Evolutionary conservation across 2,329 filamentous ascomycete genomes (phyloP).

Genomic region (Phyllosticta capitalensis): DNA sequence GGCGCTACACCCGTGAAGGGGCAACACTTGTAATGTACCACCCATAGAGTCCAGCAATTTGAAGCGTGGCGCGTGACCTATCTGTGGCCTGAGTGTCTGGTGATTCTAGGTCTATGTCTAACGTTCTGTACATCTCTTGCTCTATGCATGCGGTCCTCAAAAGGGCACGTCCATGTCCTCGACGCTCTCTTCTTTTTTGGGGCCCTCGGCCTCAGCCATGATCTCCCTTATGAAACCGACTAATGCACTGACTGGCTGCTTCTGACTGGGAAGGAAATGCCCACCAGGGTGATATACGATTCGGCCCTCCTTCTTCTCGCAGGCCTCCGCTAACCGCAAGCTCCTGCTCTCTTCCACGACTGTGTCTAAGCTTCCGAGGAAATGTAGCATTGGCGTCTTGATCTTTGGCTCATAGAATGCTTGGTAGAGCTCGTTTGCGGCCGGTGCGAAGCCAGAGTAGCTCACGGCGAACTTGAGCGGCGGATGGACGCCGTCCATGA

Average conservation of each 20-base stretch:
- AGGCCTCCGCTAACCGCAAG: constrained; percentile 56
- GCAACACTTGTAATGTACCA: constrained; percentile 10
- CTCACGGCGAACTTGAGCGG: constrained; percentile 56
- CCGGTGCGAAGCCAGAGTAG: constrained; percentile 69
- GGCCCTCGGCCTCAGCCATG: constrained; percentile 31
- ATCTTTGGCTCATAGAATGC: constrained; percentile 70
- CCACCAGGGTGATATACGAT: constrained; percentile 74
- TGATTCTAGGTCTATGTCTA: neutral
- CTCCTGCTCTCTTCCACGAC: constrained; percentile 75
- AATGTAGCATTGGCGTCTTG: constrained; percentile 68
- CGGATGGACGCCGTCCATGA: constrained; percentile 16
- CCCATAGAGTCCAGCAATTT: constrained; percentile 9
- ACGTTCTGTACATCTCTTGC: neutral
- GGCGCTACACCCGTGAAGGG: neutral
- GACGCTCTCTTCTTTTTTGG: constrained; percentile 44
- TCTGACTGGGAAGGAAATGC: constrained; percentile 74
- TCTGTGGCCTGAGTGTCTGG: neutral
- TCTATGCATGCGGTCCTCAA: constrained; percentile 19
- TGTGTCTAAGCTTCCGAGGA: constrained; percentile 73
- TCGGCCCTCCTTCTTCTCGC: constrained; percentile 41
- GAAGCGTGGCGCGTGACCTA: neutral
- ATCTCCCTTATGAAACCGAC: constrained; percentile 58
- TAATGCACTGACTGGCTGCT: constrained; percentile 69
- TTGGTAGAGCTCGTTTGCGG: constrained; percentile 47
- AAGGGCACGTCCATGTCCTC: constrained; percentile 64